Evolutionary conservation across 805 yeast species (phyloP).

Genomic region (Saturnispora zaruensis): DNA sequence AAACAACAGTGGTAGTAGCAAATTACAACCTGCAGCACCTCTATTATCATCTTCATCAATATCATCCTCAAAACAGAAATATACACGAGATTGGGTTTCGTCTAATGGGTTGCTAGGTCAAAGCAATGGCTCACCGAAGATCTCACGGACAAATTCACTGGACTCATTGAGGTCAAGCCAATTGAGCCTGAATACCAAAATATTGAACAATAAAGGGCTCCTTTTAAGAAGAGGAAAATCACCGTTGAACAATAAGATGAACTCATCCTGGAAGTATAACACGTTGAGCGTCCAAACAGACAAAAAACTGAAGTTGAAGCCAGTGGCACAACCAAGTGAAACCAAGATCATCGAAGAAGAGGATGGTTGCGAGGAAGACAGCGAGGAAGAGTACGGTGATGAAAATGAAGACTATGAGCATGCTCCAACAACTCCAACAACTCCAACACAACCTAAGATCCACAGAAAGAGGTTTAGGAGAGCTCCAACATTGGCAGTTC

Average conservation of each 20-base stretch:
- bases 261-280: slow-evolving; percentile 27
- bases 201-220: slow-evolving; percentile 6
- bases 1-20: neutral
- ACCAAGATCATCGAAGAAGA: slow-evolving; percentile 36
- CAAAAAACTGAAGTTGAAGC: slow-evolving; percentile 26
- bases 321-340: slow-evolving; percentile 52
- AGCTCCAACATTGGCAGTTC: slow-evolving; percentile 11
- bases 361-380: slow-evolving; percentile 7
- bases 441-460: slow-evolving; percentile 3
- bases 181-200: slow-evolving; percentile 12
- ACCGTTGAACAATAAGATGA: slow-evolving; percentile 24
- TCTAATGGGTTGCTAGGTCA: slow-evolving; percentile 22
- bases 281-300: slow-evolving; percentile 24
- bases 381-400: slow-evolving; percentile 5
- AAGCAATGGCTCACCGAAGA: neutral
- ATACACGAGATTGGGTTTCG: slow-evolving; percentile 26
- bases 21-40: neutral
- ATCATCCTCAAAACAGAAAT: slow-evolving; percentile 17
- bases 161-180: slow-evolving; percentile 27
- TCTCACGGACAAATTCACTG: slow-evolving; percentile 28
- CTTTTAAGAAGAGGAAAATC: slow-evolving; percentile 26
- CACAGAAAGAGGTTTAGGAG: slow-evolving; percentile 11
- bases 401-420: slow-evolving; percentile 1
- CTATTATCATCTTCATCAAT: slow-evolving; percentile 1
- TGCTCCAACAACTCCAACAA: neutral